Conservation (phyloP, 345 rosid species). For the Corymbia maculata region DNA sequence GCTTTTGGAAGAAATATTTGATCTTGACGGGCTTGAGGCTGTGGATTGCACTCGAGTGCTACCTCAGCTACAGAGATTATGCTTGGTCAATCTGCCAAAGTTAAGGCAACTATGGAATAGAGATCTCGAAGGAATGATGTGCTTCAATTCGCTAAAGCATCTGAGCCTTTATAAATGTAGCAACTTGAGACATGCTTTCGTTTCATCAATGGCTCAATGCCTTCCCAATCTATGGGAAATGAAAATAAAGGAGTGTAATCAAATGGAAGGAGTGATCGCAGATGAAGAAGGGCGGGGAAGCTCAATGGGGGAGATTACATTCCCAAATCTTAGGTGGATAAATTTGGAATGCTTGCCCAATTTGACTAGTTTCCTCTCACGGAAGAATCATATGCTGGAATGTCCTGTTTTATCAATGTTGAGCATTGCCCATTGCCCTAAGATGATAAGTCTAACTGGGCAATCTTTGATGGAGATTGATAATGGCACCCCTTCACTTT, state of each 20-base stretch:
- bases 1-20: not conserved
- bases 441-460: rapidly evolving
- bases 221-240: rapidly evolving
- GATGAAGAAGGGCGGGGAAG: not conserved
- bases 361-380: not conserved
- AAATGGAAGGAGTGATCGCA: not conserved
- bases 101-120: not conserved
- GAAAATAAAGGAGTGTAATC: not conserved
- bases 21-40: not conserved
- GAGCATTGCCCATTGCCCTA: not conserved
- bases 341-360: rapidly evolving
- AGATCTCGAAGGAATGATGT: rapidly evolving
- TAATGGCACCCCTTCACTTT: not conserved
- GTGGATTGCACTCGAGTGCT: rapidly evolving
- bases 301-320: rapidly evolving
- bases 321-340: rapidly evolving
- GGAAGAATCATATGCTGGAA: too few relatives aligned
- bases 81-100: not conserved
- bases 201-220: rapidly evolving
- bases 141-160: not conserved
- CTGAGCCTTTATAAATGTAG: rapidly evolving
- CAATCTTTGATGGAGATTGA: too few relatives aligned
- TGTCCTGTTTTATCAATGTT: too few relatives aligned
- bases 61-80: rapidly evolving
- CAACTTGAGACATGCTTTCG: not conserved